A percentile compares a stretch with the other conserved stretches of the same genome.
These are phyloP conservation scores for Acrocalymma vagum DNA, from an alignment of 2,329 filamentous ascomycete species.

Conservation along the genomic window DNA sequence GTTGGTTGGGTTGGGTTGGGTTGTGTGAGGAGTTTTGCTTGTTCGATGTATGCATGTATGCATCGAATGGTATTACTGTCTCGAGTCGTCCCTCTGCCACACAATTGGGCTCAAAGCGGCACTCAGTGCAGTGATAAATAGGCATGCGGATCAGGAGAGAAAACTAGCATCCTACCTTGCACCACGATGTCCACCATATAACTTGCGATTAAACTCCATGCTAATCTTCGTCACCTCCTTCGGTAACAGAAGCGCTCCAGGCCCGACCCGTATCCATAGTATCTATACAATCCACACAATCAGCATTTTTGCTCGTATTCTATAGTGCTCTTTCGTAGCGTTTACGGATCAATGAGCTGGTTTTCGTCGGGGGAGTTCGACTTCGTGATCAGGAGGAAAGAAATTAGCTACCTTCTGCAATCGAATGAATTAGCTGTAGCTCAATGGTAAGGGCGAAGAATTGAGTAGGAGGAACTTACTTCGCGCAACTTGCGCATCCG, in stretches of 20 bases:
- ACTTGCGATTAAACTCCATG: slow-evolving; percentile 72
- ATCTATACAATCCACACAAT: slow-evolving; percentile 67
- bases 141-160: slow-evolving; percentile 6
- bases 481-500: slow-evolving; percentile 78
- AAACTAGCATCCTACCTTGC: slow-evolving; percentile 64
- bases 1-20: not conserved
- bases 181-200: slow-evolving; percentile 74
- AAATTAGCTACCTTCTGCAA: slow-evolving; percentile 40
- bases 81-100: no score
- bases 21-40: not conserved
- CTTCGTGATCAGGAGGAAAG: slow-evolving; percentile 14
- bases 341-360: no score
- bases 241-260: slow-evolving; percentile 83
- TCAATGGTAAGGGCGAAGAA: slow-evolving; percentile 2
- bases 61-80: not conserved
- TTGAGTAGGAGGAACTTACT: slow-evolving; percentile 59
- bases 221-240: slow-evolving; percentile 78
- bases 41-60: not conserved
- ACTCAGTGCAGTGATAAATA: no score
- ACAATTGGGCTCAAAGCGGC: no score
- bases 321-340: not conserved
- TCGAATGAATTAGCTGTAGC: slow-evolving; percentile 30
- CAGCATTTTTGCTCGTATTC: not conserved
- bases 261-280: slow-evolving; percentile 78
- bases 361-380: not conserved